Conservation (phyloP, 202 grass and related monocot genomes). For the Brachypodium distachyon region DNA sequence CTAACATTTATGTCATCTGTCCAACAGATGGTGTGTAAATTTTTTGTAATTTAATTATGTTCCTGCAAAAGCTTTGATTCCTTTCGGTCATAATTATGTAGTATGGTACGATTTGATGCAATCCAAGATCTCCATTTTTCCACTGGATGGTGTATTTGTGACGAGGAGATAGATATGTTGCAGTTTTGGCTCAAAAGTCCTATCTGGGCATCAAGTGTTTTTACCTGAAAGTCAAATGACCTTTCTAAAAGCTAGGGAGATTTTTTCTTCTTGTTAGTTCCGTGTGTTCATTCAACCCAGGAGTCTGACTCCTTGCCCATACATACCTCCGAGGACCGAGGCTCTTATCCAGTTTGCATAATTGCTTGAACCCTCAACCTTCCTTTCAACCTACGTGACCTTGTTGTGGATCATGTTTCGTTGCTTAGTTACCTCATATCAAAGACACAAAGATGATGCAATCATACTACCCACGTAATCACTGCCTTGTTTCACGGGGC, state of each 20-base stretch:
- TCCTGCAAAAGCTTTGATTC: not conserved
- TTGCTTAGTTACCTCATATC: no score
- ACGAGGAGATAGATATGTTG: not conserved
- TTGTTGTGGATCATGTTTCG: no score
- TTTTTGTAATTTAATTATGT: conserved; percentile 30
- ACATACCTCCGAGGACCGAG: no score
- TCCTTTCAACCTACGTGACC: no score
- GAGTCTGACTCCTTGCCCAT: not conserved
- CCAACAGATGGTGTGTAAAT: conserved; percentile 6
- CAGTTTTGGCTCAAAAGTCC: not conserved
- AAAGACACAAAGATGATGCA: no score
- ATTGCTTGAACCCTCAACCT: no score
- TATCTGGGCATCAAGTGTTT: not conserved
- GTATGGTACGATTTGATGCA: conserved; percentile 5
- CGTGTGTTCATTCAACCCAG: not conserved
- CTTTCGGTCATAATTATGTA: not conserved
- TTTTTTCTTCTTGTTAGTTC: no score
- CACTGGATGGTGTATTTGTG: not conserved
- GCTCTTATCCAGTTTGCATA: no score
- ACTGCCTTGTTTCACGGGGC: not conserved
- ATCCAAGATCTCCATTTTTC: not conserved
- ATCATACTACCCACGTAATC: no score
- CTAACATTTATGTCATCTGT: conserved; percentile 5
- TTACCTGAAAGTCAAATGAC: not conserved
- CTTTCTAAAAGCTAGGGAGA: no score